Evolutionary conservation across 768 basidiomycete species (phyloP), one percentile per base, ranked within the genome.

Genomic region (Panus rudis): DNA sequence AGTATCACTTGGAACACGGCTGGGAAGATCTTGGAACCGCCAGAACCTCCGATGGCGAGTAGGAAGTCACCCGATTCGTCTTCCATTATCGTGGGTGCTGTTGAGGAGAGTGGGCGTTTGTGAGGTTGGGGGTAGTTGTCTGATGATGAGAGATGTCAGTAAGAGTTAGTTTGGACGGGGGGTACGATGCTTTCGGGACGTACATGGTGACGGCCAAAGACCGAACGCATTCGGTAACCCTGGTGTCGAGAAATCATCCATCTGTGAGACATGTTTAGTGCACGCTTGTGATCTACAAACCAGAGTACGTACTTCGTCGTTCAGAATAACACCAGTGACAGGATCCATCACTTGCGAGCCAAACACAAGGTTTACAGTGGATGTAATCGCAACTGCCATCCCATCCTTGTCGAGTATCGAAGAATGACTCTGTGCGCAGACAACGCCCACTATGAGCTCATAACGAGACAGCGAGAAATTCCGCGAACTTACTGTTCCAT

Each of bases 181-280:
- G 41, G 37, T 37, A 40, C 14, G 16, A n/a, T 16, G 33, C 30
- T n/a, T n/a, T n/a, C 6, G 25, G 43, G 20, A 59, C 75, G 45
- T 59, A 85, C 87, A 90, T 5, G 86, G 87, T 13, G 85, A 89
- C 14, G 91, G 84, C 65, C 67, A 79, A 37, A 93, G 64, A 0
- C 87, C 92, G 55, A 91, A 94, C 2, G 70, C 78, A 52, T 96
- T 94, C 5, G 89, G 76, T n/a, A 63, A 61, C 3, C 86, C 91
- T 1, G 92, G 93, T 1, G 69, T 81, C 10, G 91, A 86, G 60
- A 97, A 97, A 61, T 98, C 94, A 49, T 92, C 89, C 86, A 91
- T 88, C 76, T 81, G 42, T 21, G 16, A 4, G n/a, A 23, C 14
- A 20, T 14, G 6, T 12, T 37, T 16, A 32, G 23, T 19, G 21